phyloP scores from a whole-genome alignment of 2,329 filamentous ascomycete genomes.

The Epichloe gansuensis region DNA sequence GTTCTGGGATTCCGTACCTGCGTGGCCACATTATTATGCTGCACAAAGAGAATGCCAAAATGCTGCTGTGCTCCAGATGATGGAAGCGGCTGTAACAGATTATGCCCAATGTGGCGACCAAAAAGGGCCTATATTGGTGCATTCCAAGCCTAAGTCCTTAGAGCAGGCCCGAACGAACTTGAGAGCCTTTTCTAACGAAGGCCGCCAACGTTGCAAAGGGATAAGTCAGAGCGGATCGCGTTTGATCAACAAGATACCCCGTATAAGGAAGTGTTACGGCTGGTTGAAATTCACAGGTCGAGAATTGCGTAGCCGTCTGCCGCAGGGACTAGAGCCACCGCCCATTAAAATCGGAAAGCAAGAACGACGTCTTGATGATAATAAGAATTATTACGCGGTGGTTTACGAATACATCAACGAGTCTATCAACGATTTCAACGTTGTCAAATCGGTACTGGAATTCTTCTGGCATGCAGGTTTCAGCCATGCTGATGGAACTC shows the following conservation, averaged over 20 bases:
- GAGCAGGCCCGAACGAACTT: too few relatives aligned
- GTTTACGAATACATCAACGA: not conserved
- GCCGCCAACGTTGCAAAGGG: too few relatives aligned
- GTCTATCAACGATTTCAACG: not conserved
- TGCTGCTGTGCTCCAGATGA: too few relatives aligned
- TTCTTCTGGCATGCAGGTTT: not conserved
- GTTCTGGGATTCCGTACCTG: too few relatives aligned
- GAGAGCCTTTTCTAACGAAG: too few relatives aligned
- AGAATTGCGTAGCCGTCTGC: not conserved
- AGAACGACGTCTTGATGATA: not conserved
- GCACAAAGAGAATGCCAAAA: too few relatives aligned
- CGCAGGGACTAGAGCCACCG: not conserved
- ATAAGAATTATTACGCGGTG: not conserved
- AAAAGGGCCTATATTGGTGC: too few relatives aligned
- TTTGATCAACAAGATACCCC: not conserved
- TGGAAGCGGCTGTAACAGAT: too few relatives aligned
- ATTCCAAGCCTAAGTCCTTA: too few relatives aligned
- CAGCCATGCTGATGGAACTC: not conserved
- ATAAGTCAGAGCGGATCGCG: too few relatives aligned
- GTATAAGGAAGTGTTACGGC: not conserved
- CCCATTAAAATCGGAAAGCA: not conserved
- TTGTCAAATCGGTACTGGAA: not conserved
- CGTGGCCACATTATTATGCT: too few relatives aligned
- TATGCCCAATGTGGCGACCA: too few relatives aligned
- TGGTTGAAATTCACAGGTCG: not conserved